Conservation (phyloP, 2,329 filamentous ascomycete genomes). For the Colletotrichum higginsianum region DNA sequence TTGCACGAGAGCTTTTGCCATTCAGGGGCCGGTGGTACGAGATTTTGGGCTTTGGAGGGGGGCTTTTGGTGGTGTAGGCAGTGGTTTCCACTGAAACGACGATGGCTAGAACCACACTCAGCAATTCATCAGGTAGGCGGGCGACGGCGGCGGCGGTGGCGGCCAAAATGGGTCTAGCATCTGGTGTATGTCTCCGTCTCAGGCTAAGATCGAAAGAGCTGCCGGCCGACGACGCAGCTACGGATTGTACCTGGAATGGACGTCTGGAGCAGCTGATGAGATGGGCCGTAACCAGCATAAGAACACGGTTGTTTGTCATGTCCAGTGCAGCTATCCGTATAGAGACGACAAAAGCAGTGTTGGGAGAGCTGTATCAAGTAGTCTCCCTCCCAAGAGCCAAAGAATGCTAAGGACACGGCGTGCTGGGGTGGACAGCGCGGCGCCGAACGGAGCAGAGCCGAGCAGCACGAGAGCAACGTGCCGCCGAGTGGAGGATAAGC, state of each 20-base stretch:
- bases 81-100: conserved; percentile 4
- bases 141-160: background rate
- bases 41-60: background rate
- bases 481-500: conserved; percentile 3
- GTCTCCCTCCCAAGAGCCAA: background rate
- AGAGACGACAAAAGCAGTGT: background rate
- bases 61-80: conserved; percentile 1
- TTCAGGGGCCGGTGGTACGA: background rate
- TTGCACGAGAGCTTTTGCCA: background rate
- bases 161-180: background rate
- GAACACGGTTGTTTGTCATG: background rate
- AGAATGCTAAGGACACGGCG: conserved; percentile 12
- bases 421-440: background rate
- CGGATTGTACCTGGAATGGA: background rate
- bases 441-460: background rate
- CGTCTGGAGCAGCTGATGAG: background rate
- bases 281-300: background rate
- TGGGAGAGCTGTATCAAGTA: conserved; percentile 13
- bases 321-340: background rate
- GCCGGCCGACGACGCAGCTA: background rate
- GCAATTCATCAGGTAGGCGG: background rate
- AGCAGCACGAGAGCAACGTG: conserved; percentile 10
- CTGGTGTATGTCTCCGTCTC: conserved; percentile 3
- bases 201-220: background rate
- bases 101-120: conserved; percentile 1